A percentile compares a stretch with the other conserved stretches of the same genome.
These are phyloP conservation scores for Ambrosia hybrid DNA, from an alignment of 140 eudicot species.

Conservation along the genomic window DNA sequence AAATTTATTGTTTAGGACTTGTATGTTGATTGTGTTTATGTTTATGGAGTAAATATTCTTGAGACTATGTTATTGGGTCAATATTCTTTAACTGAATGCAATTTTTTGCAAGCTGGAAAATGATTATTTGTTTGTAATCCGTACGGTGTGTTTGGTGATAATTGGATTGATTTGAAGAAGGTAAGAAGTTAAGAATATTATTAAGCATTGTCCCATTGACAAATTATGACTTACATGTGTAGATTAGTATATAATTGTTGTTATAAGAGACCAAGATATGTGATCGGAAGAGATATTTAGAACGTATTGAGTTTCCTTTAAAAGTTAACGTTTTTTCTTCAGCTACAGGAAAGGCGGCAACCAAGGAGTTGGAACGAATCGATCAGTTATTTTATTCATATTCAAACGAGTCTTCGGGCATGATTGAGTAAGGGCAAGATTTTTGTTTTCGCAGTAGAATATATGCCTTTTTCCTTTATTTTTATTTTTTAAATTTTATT, in stretches of 20 bases:
- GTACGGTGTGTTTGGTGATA: background rate
- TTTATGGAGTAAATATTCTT: too few relatives aligned
- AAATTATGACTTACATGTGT: background rate
- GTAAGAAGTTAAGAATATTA: background rate
- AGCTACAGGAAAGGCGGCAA: slow-evolving; percentile 90
- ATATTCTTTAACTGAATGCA: too few relatives aligned
- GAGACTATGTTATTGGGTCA: too few relatives aligned
- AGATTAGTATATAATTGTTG: background rate
- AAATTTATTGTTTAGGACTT: slow-evolving; percentile 1
- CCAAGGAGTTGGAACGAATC: slow-evolving; percentile 80
- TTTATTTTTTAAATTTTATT: background rate
- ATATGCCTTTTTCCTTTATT: background rate
- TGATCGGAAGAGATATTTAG: background rate
- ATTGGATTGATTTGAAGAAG: slow-evolving; percentile 9
- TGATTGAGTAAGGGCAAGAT: slow-evolving; percentile 76
- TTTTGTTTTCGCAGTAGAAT: slow-evolving; percentile 2
- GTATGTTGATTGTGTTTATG: slow-evolving; percentile 3
- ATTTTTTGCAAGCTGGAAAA: background rate
- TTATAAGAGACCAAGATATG: background rate
- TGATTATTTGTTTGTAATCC: slow-evolving; percentile 1
- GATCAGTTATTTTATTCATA: slow-evolving; percentile 76
- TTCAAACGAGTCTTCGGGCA: slow-evolving; percentile 56
- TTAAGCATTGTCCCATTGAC: background rate
- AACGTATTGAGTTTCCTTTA: slow-evolving; percentile 12
- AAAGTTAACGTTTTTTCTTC: slow-evolving; percentile 18